phyloP scores from a whole-genome alignment of 331 rosid species.

The Prunus yedoensis region DNA sequence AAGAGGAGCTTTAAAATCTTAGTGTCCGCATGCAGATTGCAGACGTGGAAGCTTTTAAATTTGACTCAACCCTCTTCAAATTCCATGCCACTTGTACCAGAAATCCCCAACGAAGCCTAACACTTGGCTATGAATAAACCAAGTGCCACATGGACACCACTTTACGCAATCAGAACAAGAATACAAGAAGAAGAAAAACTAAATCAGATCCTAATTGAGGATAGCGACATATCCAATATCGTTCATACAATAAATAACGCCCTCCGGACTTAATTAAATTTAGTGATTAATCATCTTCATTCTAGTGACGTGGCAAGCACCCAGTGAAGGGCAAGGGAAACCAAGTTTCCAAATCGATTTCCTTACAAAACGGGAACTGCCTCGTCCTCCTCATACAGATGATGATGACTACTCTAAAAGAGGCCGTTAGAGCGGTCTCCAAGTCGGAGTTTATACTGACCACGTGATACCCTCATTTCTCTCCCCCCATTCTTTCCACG shows the following conservation, averaged over 20 bases:
- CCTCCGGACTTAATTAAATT: no score
- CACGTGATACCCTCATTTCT: not conserved
- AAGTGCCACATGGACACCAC: not conserved
- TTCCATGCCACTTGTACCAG: not conserved
- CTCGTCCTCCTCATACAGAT: not conserved
- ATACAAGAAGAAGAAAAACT: not conserved
- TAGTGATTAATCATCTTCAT: no score
- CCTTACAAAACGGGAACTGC: not conserved
- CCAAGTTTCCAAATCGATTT: not conserved
- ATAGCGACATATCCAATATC: no score
- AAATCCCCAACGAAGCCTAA: not conserved
- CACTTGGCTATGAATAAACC: not conserved
- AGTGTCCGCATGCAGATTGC: not conserved
- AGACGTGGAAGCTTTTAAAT: not conserved
- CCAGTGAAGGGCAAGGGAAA: not conserved
- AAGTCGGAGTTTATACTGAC: not conserved
- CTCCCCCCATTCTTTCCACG: not conserved
- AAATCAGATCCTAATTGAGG: not conserved
- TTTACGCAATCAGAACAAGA: no score
- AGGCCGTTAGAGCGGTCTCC: conserved; percentile 1
- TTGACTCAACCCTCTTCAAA: not conserved
- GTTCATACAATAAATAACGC: no score
- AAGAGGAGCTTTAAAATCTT: not conserved
- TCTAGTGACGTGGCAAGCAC: conserved; percentile 15
- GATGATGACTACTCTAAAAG: not conserved